Base-by-base conservation (phyloP, 495 filamentous ascomycete genomes). In the Coniosporium apollinis region DNA sequence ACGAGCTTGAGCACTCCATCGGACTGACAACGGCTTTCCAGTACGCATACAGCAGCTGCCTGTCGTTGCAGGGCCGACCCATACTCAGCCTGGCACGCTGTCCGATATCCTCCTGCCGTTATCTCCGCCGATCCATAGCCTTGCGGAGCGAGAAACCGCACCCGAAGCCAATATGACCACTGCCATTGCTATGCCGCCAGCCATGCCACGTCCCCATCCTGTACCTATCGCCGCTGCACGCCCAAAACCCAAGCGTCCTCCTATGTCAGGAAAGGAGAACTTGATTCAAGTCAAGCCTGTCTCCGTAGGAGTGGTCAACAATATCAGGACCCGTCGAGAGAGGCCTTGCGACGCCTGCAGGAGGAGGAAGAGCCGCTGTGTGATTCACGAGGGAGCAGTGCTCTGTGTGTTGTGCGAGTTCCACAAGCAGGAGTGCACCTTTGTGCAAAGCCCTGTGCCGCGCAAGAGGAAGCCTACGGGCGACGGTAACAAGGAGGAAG, bases 321-420 rank as follows among this genome's bases (percentile, higher is more conserved):
- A 52, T 42, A 50, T 50, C 33, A 44, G 51, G 20, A 48, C 47
- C 16, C 38, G 51, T 15, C 42, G 49, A 25, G 51, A 55, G 39
- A 22, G 51, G 24, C 51, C 51, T 33, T 55, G 51, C 31, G 81
- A 87, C 62, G 76, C 80, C 28, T 97, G 89, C 59, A 65, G 83
- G 38, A 70, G 72, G 56, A 66, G 85, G 51, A 84, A 86, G 56
- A 82, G 75, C 47, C 77, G 84, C 48, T 97, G 89, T 61, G 83
- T 91, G 37, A 80, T 93, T 59, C 79, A 84, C 51, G 81, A 83
- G 76, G 60, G 93, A 79, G 67, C 72, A 73, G 56, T 84, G 76
- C 64, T 57, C 28, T 66, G 62, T 37, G 68, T 72, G 31, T 62
- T 74, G 38, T 63, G 59, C 41, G 58, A 61, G 37, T 61, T 63